These are phyloP conservation scores for Clonostachys chloroleuca DNA, from an alignment of 2,329 filamentous ascomycete species.

Conservation along the genomic window DNA sequence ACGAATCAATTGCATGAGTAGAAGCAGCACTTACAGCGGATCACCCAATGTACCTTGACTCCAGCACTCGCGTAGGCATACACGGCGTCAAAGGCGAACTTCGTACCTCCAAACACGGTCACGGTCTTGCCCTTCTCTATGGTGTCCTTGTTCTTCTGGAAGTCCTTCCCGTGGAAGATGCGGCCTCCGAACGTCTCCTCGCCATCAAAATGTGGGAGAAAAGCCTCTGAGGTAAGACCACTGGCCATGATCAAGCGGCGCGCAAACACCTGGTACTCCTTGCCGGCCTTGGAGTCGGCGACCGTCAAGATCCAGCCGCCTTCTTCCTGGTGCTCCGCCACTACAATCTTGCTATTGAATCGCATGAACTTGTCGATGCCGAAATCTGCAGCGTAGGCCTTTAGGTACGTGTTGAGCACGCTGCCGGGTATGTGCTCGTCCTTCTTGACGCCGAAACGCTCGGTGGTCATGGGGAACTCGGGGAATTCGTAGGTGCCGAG, in stretches of 20 bases:
- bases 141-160: constrained; percentile 18
- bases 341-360: constrained; percentile 31
- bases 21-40: constrained; percentile 22
- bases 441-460: constrained; percentile 39
- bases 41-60: constrained; percentile 42
- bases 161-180: constrained; percentile 35
- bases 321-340: constrained; percentile 18
- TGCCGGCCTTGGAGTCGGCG: not conserved
- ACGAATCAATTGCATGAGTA: not conserved
- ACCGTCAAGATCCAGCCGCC: constrained; percentile 11
- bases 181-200: constrained; percentile 25
- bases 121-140: constrained; percentile 17
- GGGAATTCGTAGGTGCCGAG: constrained; percentile 69
- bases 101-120: constrained; percentile 49
- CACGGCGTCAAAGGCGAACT: constrained; percentile 54
- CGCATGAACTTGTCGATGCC: constrained; percentile 32
- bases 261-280: constrained; percentile 10
- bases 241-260: constrained; percentile 43
- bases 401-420: constrained; percentile 40
- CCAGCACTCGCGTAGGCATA: constrained; percentile 46
- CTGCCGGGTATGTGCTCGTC: constrained; percentile 42
- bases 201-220: constrained; percentile 30
- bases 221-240: constrained; percentile 37
- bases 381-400: constrained; percentile 28
- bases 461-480: constrained; percentile 66